These are phyloP conservation scores for Adiantum capillusveneris DNA, from an alignment of 75 land plant genomes.

Conservation along the genomic window DNA sequence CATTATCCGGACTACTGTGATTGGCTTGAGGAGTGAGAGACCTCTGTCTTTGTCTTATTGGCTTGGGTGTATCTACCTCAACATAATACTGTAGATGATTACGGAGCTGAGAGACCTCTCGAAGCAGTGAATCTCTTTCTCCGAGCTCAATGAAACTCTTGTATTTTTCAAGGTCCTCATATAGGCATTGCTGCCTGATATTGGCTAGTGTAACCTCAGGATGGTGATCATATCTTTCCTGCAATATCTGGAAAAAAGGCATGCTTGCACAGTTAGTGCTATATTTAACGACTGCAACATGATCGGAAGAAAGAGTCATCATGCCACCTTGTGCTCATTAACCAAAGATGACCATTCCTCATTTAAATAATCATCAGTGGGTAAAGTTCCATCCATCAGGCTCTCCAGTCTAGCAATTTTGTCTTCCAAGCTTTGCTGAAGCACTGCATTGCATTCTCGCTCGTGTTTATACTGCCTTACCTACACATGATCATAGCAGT, in stretches of 20 bases:
- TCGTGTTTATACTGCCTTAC: conserved; percentile 88
- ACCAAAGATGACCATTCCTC: conserved; percentile 62
- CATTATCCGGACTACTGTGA: too few relatives aligned
- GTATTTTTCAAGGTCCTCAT: conserved; percentile 60
- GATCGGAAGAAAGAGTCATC: conserved; percentile 10
- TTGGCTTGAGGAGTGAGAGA: conserved; percentile 20
- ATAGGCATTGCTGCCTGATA: conserved; percentile 53
- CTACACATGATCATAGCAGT: conserved; percentile 32
- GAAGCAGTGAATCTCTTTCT: conserved; percentile 70
- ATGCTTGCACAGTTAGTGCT: too few relatives aligned
- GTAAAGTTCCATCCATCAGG: conserved; percentile 81
- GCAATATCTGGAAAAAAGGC: conserved; percentile 48
- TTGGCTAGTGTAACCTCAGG: conserved; percentile 62
- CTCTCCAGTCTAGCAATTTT: conserved; percentile 77
- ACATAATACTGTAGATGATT: conserved; percentile 56
- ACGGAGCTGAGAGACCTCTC: conserved; percentile 63
- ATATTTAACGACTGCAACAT: too few relatives aligned
- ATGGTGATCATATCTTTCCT: conserved; percentile 79
- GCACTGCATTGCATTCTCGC: conserved; percentile 70
- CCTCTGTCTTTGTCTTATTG: conserved; percentile 24
- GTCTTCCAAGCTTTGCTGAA: conserved; percentile 73
- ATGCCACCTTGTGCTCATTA: conserved; percentile 69
- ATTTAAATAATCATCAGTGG: conserved; percentile 62
- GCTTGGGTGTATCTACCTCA: conserved; percentile 28
- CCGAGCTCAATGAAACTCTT: conserved; percentile 68